Conservation (phyloP, 768 basidiomycete genomes). For the Boletus sp. region DNA sequence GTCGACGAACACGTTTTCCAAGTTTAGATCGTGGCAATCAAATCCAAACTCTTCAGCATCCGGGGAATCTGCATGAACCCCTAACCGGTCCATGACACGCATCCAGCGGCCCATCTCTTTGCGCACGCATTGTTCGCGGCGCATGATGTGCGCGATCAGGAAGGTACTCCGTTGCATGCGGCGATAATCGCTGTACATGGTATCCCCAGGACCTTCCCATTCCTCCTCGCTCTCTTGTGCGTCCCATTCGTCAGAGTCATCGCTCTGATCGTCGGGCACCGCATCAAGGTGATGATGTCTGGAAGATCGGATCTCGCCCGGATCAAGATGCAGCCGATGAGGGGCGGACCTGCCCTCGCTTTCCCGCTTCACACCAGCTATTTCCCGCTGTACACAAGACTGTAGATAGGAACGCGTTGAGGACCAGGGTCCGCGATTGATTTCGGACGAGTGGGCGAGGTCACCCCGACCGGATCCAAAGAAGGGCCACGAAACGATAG, state of each 20-base stretch:
- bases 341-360: constrained; percentile 76
- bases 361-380: constrained; percentile 69
- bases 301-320: constrained; percentile 69
- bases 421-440: constrained; percentile 80
- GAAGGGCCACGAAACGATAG: constrained; percentile 89
- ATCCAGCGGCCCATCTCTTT: constrained; percentile 74
- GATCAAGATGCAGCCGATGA: constrained; percentile 77
- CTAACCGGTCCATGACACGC: constrained; percentile 61
- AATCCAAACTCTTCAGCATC: constrained; percentile 65
- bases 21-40: constrained; percentile 82
- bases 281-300: constrained; percentile 67
- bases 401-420: constrained; percentile 57
- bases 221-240: constrained; percentile 78
- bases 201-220: constrained; percentile 69
- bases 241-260: constrained; percentile 78
- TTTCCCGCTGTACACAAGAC: constrained; percentile 71
- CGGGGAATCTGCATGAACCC: constrained; percentile 30
- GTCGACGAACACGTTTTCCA: constrained; percentile 86
- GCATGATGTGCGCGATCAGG: constrained; percentile 64
- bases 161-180: constrained; percentile 80
- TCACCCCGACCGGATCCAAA: constrained; percentile 83
- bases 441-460: constrained; percentile 60
- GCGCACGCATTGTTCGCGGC: constrained; percentile 61
- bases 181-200: constrained; percentile 81
- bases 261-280: constrained; percentile 70